Conservation (phyloP, 2,329 filamentous ascomycete genomes). For the Lecanoromycetidae sp. region DNA sequence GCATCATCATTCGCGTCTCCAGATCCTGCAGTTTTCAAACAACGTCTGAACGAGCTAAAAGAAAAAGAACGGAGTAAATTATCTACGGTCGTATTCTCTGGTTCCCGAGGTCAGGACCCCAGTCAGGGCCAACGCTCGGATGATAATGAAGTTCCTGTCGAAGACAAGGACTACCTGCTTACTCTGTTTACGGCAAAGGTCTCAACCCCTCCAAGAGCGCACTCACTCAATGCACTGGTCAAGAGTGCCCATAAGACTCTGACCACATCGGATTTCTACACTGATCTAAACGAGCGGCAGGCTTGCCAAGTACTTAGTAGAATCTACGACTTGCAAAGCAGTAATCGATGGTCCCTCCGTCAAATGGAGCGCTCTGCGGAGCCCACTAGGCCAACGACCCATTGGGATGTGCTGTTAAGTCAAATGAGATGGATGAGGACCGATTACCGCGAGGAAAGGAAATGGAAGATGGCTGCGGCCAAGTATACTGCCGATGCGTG, state of each 20-base stretch:
- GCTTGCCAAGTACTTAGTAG: conserved; percentile 75
- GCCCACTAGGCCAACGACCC: conserved; percentile 61
- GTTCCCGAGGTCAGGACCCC: conserved; percentile 6
- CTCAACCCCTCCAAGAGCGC: conserved; percentile 41
- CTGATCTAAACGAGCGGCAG: conserved; percentile 74
- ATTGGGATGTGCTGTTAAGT: conserved; percentile 75
- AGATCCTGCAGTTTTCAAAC: conserved; percentile 26
- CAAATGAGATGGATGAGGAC: conserved; percentile 98
- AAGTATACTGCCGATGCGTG: conserved; percentile 72
- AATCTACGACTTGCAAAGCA: conserved; percentile 82
- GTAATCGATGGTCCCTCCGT: conserved; percentile 82
- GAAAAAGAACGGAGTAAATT: conserved; percentile 50
- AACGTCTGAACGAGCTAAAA: conserved; percentile 39
- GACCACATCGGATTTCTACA: conserved; percentile 70
- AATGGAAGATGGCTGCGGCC: conserved; percentile 79
- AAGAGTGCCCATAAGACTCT: conserved; percentile 79
- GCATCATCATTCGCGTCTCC: conserved; percentile 17
- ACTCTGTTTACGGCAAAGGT: conserved; percentile 51
- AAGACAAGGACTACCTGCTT: conserved; percentile 48
- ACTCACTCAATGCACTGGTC: conserved; percentile 56
- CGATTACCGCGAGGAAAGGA: conserved; percentile 85
- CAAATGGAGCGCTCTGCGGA: conserved; percentile 79
- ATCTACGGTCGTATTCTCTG: conserved; percentile 64
- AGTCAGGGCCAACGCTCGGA: conserved; percentile 32
- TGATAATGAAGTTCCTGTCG: conserved; percentile 28